A percentile compares a stretch with the other conserved stretches of the same genome.
Evolutionary conservation across 306 rosid genomes (phyloP).

Genomic region (Cyclanthera cordifolia): DNA sequence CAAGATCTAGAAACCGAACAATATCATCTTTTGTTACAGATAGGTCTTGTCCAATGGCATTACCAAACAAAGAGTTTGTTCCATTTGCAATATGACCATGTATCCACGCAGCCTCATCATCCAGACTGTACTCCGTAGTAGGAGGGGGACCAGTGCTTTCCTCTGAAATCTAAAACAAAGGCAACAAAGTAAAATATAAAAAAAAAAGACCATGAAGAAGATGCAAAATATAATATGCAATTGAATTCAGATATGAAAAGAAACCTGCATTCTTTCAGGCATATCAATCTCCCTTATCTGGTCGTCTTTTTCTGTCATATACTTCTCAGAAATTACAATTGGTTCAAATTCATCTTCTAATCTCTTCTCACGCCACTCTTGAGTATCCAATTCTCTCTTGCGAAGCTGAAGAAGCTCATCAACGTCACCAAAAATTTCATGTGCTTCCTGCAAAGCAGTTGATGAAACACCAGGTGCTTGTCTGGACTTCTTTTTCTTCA

Average conservation of each 20-base stretch:
- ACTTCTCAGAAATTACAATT: slow-evolving; percentile 65
- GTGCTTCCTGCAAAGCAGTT: slow-evolving; percentile 86
- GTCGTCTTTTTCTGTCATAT: slow-evolving; percentile 87
- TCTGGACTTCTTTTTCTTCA: slow-evolving; percentile 47
- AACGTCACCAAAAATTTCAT: slow-evolving; percentile 87
- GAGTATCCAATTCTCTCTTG: slow-evolving; percentile 39
- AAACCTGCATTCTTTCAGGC: slow-evolving; percentile 98
- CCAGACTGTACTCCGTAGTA: slow-evolving; percentile 45
- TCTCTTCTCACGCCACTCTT: slow-evolving; percentile 58
- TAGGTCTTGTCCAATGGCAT: slow-evolving; percentile 31
- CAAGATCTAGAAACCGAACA: slow-evolving; percentile 72
- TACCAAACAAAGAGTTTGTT: slow-evolving; percentile 47
- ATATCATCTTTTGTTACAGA: slow-evolving; percentile 48
- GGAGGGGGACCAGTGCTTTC: slow-evolving; percentile 77
- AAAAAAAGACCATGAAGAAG: not conserved
- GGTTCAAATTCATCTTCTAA: slow-evolving; percentile 98
- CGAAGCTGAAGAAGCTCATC: slow-evolving; percentile 56
- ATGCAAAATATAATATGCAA: not conserved
- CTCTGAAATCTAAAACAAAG: slow-evolving; percentile 46
- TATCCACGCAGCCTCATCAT: slow-evolving; percentile 75
- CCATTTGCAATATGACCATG: slow-evolving; percentile 46
- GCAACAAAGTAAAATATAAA: not conserved
- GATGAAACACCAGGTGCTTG: slow-evolving; percentile 82
- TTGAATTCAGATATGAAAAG: not conserved
- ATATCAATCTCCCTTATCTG: slow-evolving; percentile 61